Evolutionary conservation across 148 eudicot species (phyloP).

Genomic region (Fagopyrum homotropicum): DNA sequence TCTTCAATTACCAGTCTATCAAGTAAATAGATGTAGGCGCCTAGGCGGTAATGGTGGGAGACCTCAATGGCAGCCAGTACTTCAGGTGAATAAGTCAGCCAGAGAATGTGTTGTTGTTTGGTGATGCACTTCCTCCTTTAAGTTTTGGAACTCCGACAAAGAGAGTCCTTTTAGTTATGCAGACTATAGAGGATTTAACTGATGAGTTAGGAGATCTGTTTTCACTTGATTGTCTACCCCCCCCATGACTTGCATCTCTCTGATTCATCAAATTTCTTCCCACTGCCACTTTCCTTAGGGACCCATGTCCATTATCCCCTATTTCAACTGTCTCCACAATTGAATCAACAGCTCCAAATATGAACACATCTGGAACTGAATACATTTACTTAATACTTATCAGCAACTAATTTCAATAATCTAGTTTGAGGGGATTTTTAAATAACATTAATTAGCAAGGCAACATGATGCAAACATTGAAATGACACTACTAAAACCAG

Average conservation of each 20-base stretch:
- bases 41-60: not conserved
- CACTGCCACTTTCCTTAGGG: conserved; percentile 81
- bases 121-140: conserved; percentile 76
- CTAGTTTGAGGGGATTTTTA: not conserved
- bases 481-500: conserved; percentile 77
- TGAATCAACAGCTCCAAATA: conserved; percentile 94
- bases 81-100: conserved; percentile 79
- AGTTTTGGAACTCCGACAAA: conserved; percentile 83
- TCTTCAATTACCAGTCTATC: not conserved
- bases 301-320: conserved; percentile 73
- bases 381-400: not conserved
- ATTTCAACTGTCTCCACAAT: conserved; percentile 83
- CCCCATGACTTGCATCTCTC: conserved; percentile 35
- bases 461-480: conserved; percentile 48
- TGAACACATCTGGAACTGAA: conserved; percentile 73
- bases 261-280: conserved; percentile 83
- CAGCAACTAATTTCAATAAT: not conserved
- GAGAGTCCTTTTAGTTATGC: conserved; percentile 18
- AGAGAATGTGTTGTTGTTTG: conserved; percentile 67
- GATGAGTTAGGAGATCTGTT: conserved; percentile 30
- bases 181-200: conserved; percentile 67
- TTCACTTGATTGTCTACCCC: too few relatives aligned
- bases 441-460: not conserved
- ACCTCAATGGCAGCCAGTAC: conserved; percentile 97
- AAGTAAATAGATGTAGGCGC: not conserved